Evolutionary conservation across 768 basidiomycete species (phyloP).

Genomic region (Trichaptum fuscoviolaceum): DNA sequence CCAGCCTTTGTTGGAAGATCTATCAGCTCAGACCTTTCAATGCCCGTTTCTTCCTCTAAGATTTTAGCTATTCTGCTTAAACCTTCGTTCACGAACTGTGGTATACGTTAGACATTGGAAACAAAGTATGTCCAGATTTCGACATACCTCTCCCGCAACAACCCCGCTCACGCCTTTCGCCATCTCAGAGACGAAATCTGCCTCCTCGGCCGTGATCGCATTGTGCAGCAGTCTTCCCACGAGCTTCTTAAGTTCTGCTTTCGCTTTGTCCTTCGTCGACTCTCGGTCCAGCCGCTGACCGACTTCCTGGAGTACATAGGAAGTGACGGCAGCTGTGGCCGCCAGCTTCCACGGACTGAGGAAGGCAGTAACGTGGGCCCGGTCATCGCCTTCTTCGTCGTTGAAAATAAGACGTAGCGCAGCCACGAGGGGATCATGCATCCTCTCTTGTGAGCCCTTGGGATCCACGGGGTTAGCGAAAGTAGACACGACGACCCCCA

Average conservation of each 20-base stretch:
- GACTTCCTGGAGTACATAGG: constrained; percentile 69
- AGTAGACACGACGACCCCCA: constrained; percentile 62
- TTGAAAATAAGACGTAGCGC: constrained; percentile 64
- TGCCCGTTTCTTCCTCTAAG: constrained; percentile 30
- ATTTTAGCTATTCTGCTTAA: constrained; percentile 59
- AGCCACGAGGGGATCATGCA: constrained; percentile 59
- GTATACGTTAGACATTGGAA: background rate
- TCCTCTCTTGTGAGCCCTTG: constrained; percentile 39
- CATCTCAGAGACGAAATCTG: constrained; percentile 81
- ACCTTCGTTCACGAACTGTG: constrained; percentile 72
- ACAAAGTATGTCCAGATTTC: background rate
- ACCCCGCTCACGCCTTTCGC: constrained; percentile 59
- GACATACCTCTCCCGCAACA: constrained; percentile 61
- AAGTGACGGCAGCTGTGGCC: constrained; percentile 74
- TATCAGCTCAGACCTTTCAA: constrained; percentile 25
- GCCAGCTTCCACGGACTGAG: constrained; percentile 82
- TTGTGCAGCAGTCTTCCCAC: constrained; percentile 65
- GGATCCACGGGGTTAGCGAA: constrained; percentile 61
- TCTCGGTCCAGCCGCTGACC: constrained; percentile 62
- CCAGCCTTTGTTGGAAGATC: constrained; percentile 50
- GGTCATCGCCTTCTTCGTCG: constrained; percentile 39
- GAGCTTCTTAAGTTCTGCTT: constrained; percentile 58
- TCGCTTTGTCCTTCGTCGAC: constrained; percentile 46
- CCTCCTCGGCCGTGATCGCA: constrained; percentile 72
- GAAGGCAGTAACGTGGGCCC: constrained; percentile 22